These are phyloP conservation scores for Cladophialophora bantiana DNA, from an alignment of 2,329 filamentous ascomycete species.

Conservation along the genomic window DNA sequence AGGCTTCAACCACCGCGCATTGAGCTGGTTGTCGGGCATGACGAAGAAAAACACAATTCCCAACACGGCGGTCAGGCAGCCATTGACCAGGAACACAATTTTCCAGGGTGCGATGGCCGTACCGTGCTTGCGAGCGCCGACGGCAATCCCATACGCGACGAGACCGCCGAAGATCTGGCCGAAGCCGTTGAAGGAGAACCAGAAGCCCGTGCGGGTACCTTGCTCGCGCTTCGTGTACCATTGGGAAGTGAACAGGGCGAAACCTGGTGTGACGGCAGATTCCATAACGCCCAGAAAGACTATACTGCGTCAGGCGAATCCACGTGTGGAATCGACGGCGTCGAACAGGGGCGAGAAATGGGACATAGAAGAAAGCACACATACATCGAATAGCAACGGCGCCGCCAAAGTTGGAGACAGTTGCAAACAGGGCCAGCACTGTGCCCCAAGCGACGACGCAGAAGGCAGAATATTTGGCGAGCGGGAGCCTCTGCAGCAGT, in stretches of 20 bases:
- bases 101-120: slow-evolving; percentile 70
- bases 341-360: neutral
- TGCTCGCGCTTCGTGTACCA: slow-evolving; percentile 78
- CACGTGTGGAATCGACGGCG: neutral
- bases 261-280: slow-evolving; percentile 71
- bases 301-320: neutral
- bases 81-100: slow-evolving; percentile 64
- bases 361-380: slow-evolving; percentile 10
- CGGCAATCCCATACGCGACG: slow-evolving; percentile 69
- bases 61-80: slow-evolving; percentile 59
- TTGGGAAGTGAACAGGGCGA: slow-evolving; percentile 71
- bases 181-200: slow-evolving; percentile 73
- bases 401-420: slow-evolving; percentile 65
- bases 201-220: slow-evolving; percentile 67
- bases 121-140: slow-evolving; percentile 62
- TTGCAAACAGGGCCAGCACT: slow-evolving; percentile 68
- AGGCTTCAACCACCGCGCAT: slow-evolving; percentile 68
- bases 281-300: slow-evolving; percentile 65
- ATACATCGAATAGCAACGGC: slow-evolving; percentile 65
- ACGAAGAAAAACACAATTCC: slow-evolving; percentile 59
- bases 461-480: slow-evolving; percentile 71
- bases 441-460: slow-evolving; percentile 71
- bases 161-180: slow-evolving; percentile 69
- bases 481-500: slow-evolving; percentile 67
- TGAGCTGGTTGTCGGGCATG: slow-evolving; percentile 67